Conservation (phyloP, 768 basidiomycete species). For the Termitomyces sp. region DNA sequence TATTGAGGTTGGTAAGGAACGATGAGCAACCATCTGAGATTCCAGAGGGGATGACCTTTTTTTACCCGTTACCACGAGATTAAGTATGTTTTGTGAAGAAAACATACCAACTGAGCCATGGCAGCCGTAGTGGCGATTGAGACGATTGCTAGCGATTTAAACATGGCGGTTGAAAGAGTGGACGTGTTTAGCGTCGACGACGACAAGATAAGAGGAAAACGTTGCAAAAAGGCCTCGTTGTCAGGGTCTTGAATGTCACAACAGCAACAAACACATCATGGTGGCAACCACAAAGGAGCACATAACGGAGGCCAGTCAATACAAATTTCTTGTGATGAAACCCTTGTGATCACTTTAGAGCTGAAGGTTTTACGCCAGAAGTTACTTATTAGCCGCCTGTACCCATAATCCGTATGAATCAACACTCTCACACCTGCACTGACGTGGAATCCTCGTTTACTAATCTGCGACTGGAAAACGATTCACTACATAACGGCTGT, state of each 20-base stretch:
- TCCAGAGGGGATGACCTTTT: conserved; percentile 53
- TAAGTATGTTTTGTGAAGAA: background rate
- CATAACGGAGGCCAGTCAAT: too few relatives aligned
- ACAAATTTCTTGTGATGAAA: background rate
- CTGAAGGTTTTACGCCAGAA: too few relatives aligned
- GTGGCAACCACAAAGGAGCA: too few relatives aligned
- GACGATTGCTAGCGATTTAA: conserved; percentile 52
- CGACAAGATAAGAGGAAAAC: conserved; percentile 24
- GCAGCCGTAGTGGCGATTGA: conserved; percentile 49
- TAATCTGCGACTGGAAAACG: background rate
- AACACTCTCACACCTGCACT: background rate
- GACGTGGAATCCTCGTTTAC: background rate
- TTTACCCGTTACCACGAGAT: conserved; percentile 16
- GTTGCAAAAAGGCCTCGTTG: conserved; percentile 14
- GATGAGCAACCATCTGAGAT: conserved; percentile 51
- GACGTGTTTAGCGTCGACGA: conserved; percentile 41
- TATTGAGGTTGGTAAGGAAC: conserved; percentile 65
- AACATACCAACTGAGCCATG: conserved; percentile 46
- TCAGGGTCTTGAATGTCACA: conserved; percentile 25
- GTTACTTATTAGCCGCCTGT: too few relatives aligned
- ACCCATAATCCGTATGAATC: too few relatives aligned
- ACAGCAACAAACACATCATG: conserved; percentile 27
- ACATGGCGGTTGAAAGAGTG: conserved; percentile 45
- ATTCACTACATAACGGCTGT: background rate
- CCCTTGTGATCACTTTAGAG: background rate